phyloP scores from a whole-genome alignment of 148 eudicot species.

The Amaranthus palmeri region DNA sequence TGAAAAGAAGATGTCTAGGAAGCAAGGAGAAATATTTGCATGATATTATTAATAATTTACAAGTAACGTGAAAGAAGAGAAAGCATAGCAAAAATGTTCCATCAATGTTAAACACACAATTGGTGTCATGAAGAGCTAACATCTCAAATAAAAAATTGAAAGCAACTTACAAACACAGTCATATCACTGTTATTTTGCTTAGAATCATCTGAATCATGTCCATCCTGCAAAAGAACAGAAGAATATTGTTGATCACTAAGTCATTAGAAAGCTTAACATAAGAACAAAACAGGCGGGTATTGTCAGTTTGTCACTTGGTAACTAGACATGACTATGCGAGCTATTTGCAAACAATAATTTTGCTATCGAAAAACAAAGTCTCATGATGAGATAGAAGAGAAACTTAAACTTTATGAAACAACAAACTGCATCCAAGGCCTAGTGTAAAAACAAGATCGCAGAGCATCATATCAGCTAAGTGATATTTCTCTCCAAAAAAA shows the following conservation, averaged over 20 bases:
- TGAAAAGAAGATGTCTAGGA: neutral
- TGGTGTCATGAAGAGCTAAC: neutral
- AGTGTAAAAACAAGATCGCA: too few relatives aligned
- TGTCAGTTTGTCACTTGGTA: neutral
- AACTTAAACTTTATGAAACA: neutral
- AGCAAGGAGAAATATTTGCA: neutral
- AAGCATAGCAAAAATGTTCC: neutral
- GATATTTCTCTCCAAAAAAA: neutral
- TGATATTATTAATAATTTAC: neutral
- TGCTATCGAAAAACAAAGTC: neutral
- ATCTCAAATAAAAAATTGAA: neutral
- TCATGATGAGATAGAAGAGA: neutral
- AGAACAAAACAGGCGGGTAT: neutral
- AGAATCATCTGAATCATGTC: constrained; percentile 43
- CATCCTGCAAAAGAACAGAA: constrained; percentile 32
- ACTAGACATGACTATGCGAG: neutral
- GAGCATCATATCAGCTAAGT: neutral
- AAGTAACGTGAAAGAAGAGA: neutral
- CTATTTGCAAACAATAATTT: neutral
- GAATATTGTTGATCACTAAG: neutral
- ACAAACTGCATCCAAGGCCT: neutral
- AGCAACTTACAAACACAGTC: constrained; percentile 47
- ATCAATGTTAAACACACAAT: neutral
- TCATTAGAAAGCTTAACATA: neutral
- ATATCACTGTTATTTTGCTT: constrained; percentile 49